phyloP scores from a whole-genome alignment of 306 rosid genomes.

The Trifolium dubium region DNA sequence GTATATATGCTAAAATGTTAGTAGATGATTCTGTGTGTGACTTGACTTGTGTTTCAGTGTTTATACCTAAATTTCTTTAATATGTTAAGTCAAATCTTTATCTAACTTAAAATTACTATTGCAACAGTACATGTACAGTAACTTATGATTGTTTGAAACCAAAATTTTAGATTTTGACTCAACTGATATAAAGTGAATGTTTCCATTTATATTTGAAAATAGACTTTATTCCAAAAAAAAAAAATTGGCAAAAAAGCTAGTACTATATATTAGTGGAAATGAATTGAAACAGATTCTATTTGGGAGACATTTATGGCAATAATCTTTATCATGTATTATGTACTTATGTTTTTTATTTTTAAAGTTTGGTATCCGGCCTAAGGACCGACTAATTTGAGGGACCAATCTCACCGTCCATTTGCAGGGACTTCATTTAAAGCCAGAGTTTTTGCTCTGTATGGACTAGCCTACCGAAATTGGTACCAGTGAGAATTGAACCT shows the following conservation, averaged over 20 bases:
- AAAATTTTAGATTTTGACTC: neutral
- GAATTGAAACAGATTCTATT: conserved; percentile 12
- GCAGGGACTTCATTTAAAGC: too few species aligned
- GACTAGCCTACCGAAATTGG: too few species aligned
- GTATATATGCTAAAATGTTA: conserved; percentile 34
- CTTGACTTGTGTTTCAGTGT: conserved; percentile 28
- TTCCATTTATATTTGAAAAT: conserved; percentile 1
- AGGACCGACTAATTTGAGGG: too few species aligned
- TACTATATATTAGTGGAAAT: conserved; percentile 16
- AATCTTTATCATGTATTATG: neutral
- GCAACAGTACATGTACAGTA: neutral
- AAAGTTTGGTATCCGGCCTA: too few species aligned
- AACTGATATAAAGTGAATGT: neutral
- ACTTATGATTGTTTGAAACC: conserved; percentile 15
- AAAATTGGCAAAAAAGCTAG: conserved; percentile 44
- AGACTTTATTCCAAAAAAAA: too few species aligned
- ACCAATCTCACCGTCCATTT: too few species aligned
- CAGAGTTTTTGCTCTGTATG: too few species aligned
- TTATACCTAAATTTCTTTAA: conserved; percentile 1
- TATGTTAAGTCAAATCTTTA: conserved; percentile 2
- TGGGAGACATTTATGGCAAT: conserved; percentile 44
- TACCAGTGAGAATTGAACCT: too few species aligned
- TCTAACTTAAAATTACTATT: neutral
- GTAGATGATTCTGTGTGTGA: conserved; percentile 4
- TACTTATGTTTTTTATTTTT: too few species aligned